A percentile compares a stretch with the other conserved stretches of the same genome.
These are phyloP conservation scores for Ophiostoma sp. DNA, from an alignment of 2,329 filamentous ascomycete genomes.

Conservation along the genomic window DNA sequence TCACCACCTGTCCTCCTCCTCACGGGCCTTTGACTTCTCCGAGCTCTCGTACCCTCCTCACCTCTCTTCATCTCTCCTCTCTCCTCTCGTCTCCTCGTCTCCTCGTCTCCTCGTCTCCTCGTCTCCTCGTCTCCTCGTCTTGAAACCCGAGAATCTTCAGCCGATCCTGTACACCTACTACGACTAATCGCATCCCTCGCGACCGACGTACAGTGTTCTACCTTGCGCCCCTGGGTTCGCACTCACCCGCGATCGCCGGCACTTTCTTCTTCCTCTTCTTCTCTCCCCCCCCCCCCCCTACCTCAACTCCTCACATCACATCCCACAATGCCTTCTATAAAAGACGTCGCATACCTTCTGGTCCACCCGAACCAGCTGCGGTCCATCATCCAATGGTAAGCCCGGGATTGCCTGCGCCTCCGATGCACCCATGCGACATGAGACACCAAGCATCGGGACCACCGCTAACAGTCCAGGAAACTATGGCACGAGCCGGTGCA, in stretches of 20 bases:
- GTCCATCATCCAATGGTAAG: conserved; percentile 81
- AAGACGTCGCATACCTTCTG: conserved; percentile 61
- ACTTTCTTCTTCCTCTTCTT: background rate
- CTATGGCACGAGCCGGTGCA: conserved; percentile 95
- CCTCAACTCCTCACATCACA: background rate
- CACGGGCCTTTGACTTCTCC: no score
- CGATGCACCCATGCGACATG: background rate
- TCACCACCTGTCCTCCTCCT: background rate
- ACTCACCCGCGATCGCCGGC: background rate
- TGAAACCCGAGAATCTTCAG: background rate
- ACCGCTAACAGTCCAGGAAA: conserved; percentile 56
- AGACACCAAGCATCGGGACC: background rate
- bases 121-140: background rate
- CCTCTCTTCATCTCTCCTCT: background rate
- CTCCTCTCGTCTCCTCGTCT: background rate
- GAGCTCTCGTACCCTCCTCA: no score
- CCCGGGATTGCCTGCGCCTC: conserved; percentile 27
- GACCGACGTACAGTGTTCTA: background rate
- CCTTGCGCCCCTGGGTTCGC: background rate
- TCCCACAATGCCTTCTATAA: conserved; percentile 48
- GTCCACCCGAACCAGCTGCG: conserved; percentile 73
- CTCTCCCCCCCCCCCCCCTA: background rate
- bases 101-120: no score
- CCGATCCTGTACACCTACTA: background rate
- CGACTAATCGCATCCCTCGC: background rate